Evolutionary conservation across 2,329 filamentous ascomycete genomes (phyloP), one percentile per base, ranked within the genome.

Genomic region (Leptographium galeiforme): DNA sequence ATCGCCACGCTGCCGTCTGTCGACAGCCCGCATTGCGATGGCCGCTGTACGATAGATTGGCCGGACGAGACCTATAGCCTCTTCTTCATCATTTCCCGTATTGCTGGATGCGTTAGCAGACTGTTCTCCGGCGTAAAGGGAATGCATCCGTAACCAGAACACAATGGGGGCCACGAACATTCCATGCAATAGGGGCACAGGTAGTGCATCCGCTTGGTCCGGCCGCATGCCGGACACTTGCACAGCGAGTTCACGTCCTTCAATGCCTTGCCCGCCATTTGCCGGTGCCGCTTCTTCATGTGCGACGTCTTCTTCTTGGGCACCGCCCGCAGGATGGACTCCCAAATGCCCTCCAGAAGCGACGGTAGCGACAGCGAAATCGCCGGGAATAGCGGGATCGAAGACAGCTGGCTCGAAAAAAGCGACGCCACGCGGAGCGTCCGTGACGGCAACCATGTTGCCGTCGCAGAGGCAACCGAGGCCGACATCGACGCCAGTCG

Each of bases 221-320:
- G 79, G 49, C 93, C 94, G 63, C 93, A 98, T 14, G 83, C 87
- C 0, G 91, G 87, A 66, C 93, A 98, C 64, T 82, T 87, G 72
- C 89, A 95, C 61, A 98, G 71, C 52, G 81, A 79, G 58, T 85
- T 93, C 55, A 95, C 82, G 66, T 98, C 93, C 72, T 95, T 87
- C 61, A 98, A 70, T 46, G 84, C 91, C 72, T 98, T 98, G 64
- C 93, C 93, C 30, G 90, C 91, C 84, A 97, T 86, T 66, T 95
- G 89, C 63, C 94, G 82, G 65, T 89, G 84, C 61, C 93, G 80
- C 77, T 89, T 95, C 74, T 93, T 95, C 75, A 88, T 88, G 69
- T 98, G 89, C 44, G 91, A 96, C 38, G 89, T 94, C 79, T 97
- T 98, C 74, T 95, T 97, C 78, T 98, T 98, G 6, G 93, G 93